Percentiles rank a stretch among this genome's conserved stretches.
Conservation (phyloP, 2,329 filamentous ascomycete genomes). For the Hypoxylon sp. region DNA sequence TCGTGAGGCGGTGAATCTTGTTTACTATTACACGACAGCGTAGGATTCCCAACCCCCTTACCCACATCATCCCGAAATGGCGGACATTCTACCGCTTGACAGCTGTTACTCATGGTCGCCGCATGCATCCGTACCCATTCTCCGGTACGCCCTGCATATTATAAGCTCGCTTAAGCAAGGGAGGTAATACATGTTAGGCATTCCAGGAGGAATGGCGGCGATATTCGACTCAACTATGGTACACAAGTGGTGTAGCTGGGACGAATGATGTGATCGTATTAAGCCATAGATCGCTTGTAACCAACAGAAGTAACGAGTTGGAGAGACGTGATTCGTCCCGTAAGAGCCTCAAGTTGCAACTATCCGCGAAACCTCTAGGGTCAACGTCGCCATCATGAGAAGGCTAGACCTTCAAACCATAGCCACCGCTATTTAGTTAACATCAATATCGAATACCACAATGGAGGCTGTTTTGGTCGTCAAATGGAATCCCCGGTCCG, state of each 20-base stretch:
- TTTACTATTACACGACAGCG: conserved; percentile 31
- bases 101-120: conserved; percentile 11
- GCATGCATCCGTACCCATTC: conserved; percentile 11
- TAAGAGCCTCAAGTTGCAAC: conserved; percentile 6
- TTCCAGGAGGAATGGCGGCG: conserved; percentile 29
- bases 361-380: conserved; percentile 3
- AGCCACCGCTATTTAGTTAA: conserved; percentile 10
- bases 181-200: conserved; percentile 18
- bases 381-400: neutral
- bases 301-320: neutral
- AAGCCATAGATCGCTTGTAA: neutral
- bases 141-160: conserved; percentile 15
- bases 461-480: neutral
- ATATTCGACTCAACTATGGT: neutral
- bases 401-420: neutral
- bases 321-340: conserved; percentile 1
- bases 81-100: conserved; percentile 6
- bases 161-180: conserved; percentile 32
- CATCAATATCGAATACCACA: conserved; percentile 15
- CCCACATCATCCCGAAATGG: conserved; percentile 24
- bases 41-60: conserved; percentile 28
- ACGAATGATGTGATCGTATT: conserved; percentile 4
- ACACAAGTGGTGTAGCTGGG: conserved; percentile 13
- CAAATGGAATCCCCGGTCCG: conserved; percentile 8
- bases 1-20: conserved; percentile 40